A percentile compares a stretch with the other conserved stretches of the same genome.
Evolutionary conservation across 2,329 filamentous ascomycete species (phyloP).

Genomic region (Apiospora kogelbergensis): DNA sequence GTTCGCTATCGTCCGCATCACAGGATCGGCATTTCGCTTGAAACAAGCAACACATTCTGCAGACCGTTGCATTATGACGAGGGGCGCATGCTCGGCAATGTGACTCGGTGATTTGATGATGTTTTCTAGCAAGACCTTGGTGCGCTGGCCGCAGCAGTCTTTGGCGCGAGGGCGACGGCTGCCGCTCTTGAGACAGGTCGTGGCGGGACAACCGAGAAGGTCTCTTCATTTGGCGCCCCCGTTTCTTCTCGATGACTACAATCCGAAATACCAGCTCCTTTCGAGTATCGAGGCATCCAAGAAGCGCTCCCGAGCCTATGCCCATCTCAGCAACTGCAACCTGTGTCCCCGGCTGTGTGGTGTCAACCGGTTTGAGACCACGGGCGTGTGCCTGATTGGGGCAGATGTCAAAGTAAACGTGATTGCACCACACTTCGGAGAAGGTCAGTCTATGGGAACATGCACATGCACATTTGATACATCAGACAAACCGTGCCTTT

Average conservation of each 20-base stretch:
- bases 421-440: slow-evolving; percentile 83
- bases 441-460: slow-evolving; percentile 47
- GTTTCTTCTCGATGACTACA: slow-evolving; percentile 74
- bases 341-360: slow-evolving; percentile 76
- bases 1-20: neutral
- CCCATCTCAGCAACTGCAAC: slow-evolving; percentile 77
- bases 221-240: slow-evolving; percentile 56
- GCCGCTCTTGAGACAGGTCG: neutral
- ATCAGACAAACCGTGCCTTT: neutral
- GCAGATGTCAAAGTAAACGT: slow-evolving; percentile 77
- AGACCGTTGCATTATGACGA: no score
- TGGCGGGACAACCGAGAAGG: neutral
- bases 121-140: neutral
- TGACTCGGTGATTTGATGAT: neutral
- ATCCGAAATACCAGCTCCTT: slow-evolving; percentile 69
- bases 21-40: neutral
- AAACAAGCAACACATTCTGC: neutral
- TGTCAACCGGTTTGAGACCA: slow-evolving; percentile 78
- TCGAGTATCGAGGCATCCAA: slow-evolving; percentile 67
- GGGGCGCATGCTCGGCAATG: neutral
- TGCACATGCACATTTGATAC: neutral
- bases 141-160: neutral
- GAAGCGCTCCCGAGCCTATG: slow-evolving; percentile 73
- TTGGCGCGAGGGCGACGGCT: neutral
- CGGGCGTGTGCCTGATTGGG: slow-evolving; percentile 77